A percentile compares a stretch with the other conserved stretches of the same genome.
Conservation (phyloP, 2,329 filamentous ascomycete species). For the Pseudomassariella vexata region DNA sequence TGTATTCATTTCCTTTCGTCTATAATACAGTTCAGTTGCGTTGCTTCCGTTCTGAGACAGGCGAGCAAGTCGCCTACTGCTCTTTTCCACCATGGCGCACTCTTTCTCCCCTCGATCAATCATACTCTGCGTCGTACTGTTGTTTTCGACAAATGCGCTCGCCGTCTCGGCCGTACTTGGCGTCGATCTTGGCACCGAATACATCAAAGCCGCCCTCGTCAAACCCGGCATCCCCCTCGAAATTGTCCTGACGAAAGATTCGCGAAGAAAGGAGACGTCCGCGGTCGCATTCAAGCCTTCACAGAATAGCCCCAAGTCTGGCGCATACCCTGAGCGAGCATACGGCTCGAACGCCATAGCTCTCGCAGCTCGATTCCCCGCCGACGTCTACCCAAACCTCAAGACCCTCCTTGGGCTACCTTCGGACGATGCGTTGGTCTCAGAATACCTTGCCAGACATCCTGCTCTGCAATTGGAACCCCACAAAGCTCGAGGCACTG, state of each 20-base stretch:
- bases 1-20: neutral
- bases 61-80: conserved; percentile 4
- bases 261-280: conserved; percentile 87
- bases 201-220: conserved; percentile 92
- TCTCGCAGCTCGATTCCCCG: conserved; percentile 78
- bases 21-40: too few species aligned
- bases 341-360: conserved; percentile 92
- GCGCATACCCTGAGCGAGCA: conserved; percentile 75
- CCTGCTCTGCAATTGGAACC: conserved; percentile 68
- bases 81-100: conserved; percentile 30
- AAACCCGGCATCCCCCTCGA: conserved; percentile 97
- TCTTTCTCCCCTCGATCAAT: conserved; percentile 28
- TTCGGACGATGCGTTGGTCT: conserved; percentile 53
- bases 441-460: conserved; percentile 69
- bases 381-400: conserved; percentile 91
- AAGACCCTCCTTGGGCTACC: conserved; percentile 82
- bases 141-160: conserved; percentile 42
- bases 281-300: conserved; percentile 90
- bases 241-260: conserved; percentile 96
- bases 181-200: conserved; percentile 91
- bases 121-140: conserved; percentile 31
- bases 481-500: conserved; percentile 58
- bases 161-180: conserved; percentile 73
- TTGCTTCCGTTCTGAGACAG: conserved; percentile 2
- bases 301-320: conserved; percentile 55